These are phyloP conservation scores for Aspergillus conjunctus DNA, from an alignment of 495 filamentous ascomycete genomes.

Conservation along the genomic window DNA sequence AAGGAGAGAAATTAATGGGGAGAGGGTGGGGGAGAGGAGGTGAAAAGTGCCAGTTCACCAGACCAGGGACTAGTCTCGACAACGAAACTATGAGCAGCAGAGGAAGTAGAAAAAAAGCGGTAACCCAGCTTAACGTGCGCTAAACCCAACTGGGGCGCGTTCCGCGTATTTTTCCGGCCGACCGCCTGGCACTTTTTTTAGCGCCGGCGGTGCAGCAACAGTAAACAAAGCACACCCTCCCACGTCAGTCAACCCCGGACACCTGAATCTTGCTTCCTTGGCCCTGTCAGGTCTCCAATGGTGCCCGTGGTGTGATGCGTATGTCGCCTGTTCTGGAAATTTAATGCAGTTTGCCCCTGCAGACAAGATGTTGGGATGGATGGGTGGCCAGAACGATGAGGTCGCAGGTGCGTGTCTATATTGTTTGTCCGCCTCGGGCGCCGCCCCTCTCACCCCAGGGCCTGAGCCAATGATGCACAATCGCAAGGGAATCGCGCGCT, in stretches of 20 bases:
- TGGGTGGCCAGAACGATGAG: slow-evolving; percentile 31
- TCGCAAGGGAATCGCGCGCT: slow-evolving; percentile 19
- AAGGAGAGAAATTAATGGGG: slow-evolving; percentile 7
- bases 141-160: background rate
- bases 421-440: slow-evolving; percentile 17
- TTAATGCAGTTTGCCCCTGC: slow-evolving; percentile 22
- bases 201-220: slow-evolving; percentile 15
- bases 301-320: slow-evolving; percentile 23
- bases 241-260: slow-evolving; percentile 30
- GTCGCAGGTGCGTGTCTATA: slow-evolving; percentile 32
- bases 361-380: slow-evolving; percentile 37
- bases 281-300: slow-evolving; percentile 21
- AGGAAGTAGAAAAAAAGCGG: slow-evolving; percentile 21
- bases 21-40: background rate
- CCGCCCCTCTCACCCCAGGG: slow-evolving; percentile 1
- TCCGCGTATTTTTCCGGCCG: slow-evolving; percentile 23
- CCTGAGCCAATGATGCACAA: slow-evolving; percentile 17
- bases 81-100: slow-evolving; percentile 12
- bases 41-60: no score
- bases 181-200: slow-evolving; percentile 27
- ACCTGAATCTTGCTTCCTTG: slow-evolving; percentile 1
- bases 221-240: slow-evolving; percentile 40
- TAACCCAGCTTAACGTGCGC: slow-evolving; percentile 8
- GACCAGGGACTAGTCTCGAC: background rate
- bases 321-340: slow-evolving; percentile 16